These are phyloP conservation scores for Sanguinoderma infundibulare DNA, from an alignment of 1,284 basidiomycete species.

Conservation along the genomic window DNA sequence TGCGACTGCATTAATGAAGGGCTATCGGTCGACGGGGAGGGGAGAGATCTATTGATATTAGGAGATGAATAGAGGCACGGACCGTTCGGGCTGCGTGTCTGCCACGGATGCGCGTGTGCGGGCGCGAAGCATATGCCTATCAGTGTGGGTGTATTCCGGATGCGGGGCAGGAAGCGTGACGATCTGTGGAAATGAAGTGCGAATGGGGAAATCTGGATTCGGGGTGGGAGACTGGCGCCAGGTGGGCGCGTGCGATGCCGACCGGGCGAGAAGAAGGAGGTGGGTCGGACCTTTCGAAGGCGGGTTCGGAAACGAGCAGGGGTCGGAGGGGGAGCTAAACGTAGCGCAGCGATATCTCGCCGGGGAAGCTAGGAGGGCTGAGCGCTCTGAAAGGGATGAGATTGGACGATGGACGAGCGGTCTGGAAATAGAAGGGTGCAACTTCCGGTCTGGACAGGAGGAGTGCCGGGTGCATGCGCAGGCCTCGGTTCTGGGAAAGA, in stretches of 20 bases:
- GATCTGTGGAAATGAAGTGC: neutral
- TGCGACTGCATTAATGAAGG: neutral
- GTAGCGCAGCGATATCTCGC: neutral
- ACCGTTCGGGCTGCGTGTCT: neutral
- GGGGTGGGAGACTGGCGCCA: neutral
- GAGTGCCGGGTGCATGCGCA: neutral
- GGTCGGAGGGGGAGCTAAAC: neutral
- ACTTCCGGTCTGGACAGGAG: neutral
- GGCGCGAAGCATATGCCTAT: neutral
- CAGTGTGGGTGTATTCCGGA: neutral
- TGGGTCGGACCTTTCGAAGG: neutral
- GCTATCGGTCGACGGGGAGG: too few relatives aligned
- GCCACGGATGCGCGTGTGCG: neutral
- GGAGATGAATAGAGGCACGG: neutral
- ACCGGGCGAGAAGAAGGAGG: neutral
- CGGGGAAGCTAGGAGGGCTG: neutral
- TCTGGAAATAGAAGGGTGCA: neutral
- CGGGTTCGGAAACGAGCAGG: slow-evolving; percentile 1
- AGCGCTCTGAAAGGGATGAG: neutral
- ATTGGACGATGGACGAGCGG: slow-evolving; percentile 3
- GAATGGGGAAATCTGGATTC: neutral
- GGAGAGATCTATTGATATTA: neutral
- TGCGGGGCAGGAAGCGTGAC: neutral
- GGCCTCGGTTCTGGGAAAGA: neutral
- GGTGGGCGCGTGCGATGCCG: neutral